Evolutionary conservation across 2,329 filamentous ascomycete species (phyloP).

Genomic region (Chrysoporthe austroafricana): DNA sequence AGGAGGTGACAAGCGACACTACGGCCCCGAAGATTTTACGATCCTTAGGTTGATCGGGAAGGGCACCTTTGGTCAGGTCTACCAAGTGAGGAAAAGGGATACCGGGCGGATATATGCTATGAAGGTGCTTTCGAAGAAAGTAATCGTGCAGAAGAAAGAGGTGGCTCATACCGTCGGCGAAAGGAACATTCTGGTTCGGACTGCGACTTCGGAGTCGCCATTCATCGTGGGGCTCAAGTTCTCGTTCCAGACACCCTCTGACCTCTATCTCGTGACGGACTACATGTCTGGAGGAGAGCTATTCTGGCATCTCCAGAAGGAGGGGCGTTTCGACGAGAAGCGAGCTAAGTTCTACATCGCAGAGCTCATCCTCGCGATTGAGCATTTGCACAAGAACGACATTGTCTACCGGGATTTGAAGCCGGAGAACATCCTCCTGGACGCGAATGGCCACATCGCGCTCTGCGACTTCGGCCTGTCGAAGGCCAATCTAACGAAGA

Average conservation of each 20-base stretch:
- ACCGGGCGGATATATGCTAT: conserved; percentile 96
- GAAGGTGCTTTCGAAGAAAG: conserved; percentile 99
- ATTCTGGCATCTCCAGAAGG: conserved; percentile 98
- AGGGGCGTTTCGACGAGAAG: conserved; percentile 91
- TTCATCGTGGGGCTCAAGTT: conserved; percentile 99
- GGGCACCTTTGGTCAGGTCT: conserved; percentile 97
- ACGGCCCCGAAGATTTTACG: conserved; percentile 93
- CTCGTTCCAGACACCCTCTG: conserved; percentile 95
- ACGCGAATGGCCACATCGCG: conserved; percentile 97
- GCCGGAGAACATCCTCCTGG: conserved; percentile 94
- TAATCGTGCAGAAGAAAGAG: conserved; percentile 99
- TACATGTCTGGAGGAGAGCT: conserved; percentile 99
- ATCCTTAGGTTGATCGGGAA: conserved; percentile 97
- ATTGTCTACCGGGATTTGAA: conserved; percentile 98
- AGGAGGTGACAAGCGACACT: conserved; percentile 84
- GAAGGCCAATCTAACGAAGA: conserved; percentile 95
- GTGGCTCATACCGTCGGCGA: conserved; percentile 97
- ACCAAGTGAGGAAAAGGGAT: conserved; percentile 97
- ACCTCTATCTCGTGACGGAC: conserved; percentile 97
- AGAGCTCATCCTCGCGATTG: conserved; percentile 90
- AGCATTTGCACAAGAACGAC: conserved; percentile 94
- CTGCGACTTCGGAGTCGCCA: conserved; percentile 91
- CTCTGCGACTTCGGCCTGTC: conserved; percentile 97
- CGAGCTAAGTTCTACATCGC: conserved; percentile 99
- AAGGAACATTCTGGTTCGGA: conserved; percentile 94